Percentiles rank a stretch among this genome's conserved stretches.
phyloP scores from a whole-genome alignment of 371 early-diverging fungal species.

The Actinomucor elegans region DNA sequence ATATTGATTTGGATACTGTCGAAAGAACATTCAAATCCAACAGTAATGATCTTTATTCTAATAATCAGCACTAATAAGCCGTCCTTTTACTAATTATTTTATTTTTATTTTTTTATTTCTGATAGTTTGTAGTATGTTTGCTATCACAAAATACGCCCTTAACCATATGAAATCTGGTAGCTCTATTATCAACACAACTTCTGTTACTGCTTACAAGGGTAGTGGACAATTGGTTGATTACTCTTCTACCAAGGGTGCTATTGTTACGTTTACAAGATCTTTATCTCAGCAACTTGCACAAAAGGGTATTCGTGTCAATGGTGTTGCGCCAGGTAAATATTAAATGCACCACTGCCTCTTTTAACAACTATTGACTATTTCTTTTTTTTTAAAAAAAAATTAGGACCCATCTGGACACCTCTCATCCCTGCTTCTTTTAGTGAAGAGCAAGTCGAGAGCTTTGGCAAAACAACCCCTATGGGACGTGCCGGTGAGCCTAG shows the following conservation, averaged over 20 bases:
- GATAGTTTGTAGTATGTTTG: conserved; percentile 34
- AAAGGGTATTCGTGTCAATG: conserved; percentile 47
- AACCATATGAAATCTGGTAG: conserved; percentile 33
- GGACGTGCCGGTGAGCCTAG: conserved; percentile 54
- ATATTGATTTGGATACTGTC: conserved; percentile 12
- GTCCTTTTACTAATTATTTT: too few relatives aligned
- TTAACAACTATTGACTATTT: too few relatives aligned
- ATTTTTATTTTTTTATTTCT: background rate
- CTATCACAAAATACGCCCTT: conserved; percentile 33
- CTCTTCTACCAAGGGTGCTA: conserved; percentile 32
- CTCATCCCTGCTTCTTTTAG: conserved; percentile 52
- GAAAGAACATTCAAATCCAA: conserved; percentile 30
- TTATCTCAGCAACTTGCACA: conserved; percentile 45
- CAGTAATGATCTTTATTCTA: conserved; percentile 15
- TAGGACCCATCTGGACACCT: conserved; percentile 55
- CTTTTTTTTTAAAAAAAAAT: too few relatives aligned
- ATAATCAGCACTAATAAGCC: too few relatives aligned
- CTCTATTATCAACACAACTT: conserved; percentile 41
- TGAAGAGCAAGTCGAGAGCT: conserved; percentile 42
- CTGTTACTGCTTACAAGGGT: conserved; percentile 42
- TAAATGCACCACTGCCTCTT: too few relatives aligned
- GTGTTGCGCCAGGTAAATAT: conserved; percentile 37
- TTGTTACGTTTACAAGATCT: conserved; percentile 44
- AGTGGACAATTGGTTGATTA: conserved; percentile 33
- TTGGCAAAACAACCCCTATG: conserved; percentile 50